Percentiles rank a stretch among this genome's conserved stretches.
These are phyloP conservation scores for Sporothrix dimorphospora DNA, from an alignment of 2,329 filamentous ascomycete genomes.

Conservation along the genomic window DNA sequence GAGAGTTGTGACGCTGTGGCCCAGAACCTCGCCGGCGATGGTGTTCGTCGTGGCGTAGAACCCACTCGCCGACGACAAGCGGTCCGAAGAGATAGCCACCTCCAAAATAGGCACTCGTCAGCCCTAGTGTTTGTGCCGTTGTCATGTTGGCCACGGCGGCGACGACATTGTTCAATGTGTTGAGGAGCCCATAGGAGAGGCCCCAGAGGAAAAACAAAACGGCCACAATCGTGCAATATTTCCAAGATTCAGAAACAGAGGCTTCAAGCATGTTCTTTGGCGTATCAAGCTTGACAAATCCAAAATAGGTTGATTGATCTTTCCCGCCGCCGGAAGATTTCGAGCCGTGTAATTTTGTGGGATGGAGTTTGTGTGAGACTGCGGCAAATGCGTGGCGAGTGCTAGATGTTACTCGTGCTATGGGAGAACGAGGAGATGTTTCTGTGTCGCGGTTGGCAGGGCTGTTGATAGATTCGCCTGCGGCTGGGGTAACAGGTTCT, in stretches of 20 bases:
- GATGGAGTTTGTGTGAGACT: neutral
- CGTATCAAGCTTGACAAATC: conserved; percentile 71
- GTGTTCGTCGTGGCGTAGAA: conserved; percentile 69
- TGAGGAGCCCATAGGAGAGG: conserved; percentile 84
- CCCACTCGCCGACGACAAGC: conserved; percentile 68
- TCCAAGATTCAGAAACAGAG: conserved; percentile 65
- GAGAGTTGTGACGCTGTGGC: neutral
- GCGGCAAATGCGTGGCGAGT: conserved; percentile 1
- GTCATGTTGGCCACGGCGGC: conserved; percentile 65
- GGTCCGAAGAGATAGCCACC: conserved; percentile 72
- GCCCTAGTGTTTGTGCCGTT: conserved; percentile 63
- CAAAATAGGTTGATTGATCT: conserved; percentile 51
- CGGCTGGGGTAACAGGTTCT: too few relatives aligned
- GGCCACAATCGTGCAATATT: conserved; percentile 74
- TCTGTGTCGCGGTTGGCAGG: neutral
- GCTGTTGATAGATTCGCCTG: neutral
- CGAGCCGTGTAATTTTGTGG: neutral
- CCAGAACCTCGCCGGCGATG: conserved; percentile 48
- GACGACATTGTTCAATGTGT: conserved; percentile 75
- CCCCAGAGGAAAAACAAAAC: conserved; percentile 85
- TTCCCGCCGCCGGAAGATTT: neutral
- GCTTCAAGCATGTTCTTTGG: conserved; percentile 73
- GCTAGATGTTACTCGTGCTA: neutral
- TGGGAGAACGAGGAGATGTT: neutral
- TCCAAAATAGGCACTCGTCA: conserved; percentile 72